Evolutionary conservation across 164 flowering plant genomes (phyloP).

Genomic region (Nelumbo lutea): DNA sequence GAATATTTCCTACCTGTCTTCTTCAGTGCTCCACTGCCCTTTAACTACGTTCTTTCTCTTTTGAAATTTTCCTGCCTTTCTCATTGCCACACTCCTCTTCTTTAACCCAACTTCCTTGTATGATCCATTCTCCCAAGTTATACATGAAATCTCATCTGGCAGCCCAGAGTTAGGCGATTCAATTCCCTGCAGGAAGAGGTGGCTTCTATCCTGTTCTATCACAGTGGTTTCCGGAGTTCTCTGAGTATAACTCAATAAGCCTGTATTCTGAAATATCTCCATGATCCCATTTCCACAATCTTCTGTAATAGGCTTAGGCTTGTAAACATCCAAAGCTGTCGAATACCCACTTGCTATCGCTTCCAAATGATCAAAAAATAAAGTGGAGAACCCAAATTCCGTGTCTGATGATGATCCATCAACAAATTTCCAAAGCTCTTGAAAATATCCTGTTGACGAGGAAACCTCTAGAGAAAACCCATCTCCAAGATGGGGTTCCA

Average conservation of each 20-base stretch:
- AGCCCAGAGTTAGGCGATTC: constrained; percentile 32
- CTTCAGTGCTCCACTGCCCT: constrained; percentile 84
- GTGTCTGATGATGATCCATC: constrained; percentile 26
- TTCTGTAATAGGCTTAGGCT: constrained; percentile 30
- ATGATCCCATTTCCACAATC: constrained; percentile 17
- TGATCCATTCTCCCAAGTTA: constrained; percentile 27
- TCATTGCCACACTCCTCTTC: constrained; percentile 13
- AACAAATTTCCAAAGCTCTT: constrained; percentile 25
- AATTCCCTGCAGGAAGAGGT: constrained; percentile 13
- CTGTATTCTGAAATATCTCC: constrained; percentile 27
- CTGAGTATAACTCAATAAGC: constrained; percentile 13
- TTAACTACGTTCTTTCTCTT: constrained; percentile 43
- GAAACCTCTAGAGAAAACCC: constrained; percentile 22
- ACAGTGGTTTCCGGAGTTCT: constrained; percentile 4
- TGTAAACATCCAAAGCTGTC: constrained; percentile 17
- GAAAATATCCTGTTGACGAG: constrained; percentile 26
- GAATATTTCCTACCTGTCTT: constrained; percentile 58
- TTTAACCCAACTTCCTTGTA: constrained; percentile 13
- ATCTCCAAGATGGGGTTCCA: constrained; percentile 25
- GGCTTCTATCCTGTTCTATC: constrained; percentile 10
- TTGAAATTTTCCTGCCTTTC: constrained; percentile 25
- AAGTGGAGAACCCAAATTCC: constrained; percentile 12
- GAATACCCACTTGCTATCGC: constrained; percentile 15
- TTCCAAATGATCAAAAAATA: constrained; percentile 28
- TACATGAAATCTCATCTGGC: constrained; percentile 46